These are phyloP conservation scores for Meredithiella fracta DNA, from an alignment of 2,329 filamentous ascomycete species.

Conservation along the genomic window DNA sequence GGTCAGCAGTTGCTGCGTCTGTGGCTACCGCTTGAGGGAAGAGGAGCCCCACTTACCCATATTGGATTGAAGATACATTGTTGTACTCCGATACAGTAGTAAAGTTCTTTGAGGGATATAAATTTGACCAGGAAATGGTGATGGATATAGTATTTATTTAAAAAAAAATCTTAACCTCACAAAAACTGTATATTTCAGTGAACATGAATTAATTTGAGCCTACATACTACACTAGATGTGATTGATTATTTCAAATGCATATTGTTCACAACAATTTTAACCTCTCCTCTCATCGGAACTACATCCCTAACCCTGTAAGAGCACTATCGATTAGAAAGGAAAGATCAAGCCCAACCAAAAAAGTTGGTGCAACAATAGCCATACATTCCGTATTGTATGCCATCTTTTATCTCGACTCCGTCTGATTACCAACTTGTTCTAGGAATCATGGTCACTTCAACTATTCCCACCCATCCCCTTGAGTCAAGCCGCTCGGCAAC, in stretches of 20 bases:
- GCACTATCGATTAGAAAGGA: background rate
- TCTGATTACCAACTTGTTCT: background rate
- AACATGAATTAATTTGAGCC: too few relatives aligned
- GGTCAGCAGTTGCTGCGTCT: background rate
- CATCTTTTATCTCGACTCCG: background rate
- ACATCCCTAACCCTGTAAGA: too few relatives aligned
- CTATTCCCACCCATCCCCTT: conserved; percentile 63
- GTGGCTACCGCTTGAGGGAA: background rate
- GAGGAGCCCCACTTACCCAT: background rate
- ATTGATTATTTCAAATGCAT: too few relatives aligned
- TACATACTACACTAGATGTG: too few relatives aligned
- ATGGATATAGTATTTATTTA: too few relatives aligned
- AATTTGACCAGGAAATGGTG: too few relatives aligned
- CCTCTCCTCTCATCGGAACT: too few relatives aligned
- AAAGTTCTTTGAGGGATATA: too few relatives aligned
- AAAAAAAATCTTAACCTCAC: too few relatives aligned
- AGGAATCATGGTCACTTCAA: conserved; percentile 17
- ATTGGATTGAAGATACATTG: background rate
- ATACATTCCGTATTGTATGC: background rate
- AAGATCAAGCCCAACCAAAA: background rate
- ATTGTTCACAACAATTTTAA: too few relatives aligned
- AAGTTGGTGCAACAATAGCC: background rate
- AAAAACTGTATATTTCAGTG: too few relatives aligned
- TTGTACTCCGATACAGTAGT: too few relatives aligned
- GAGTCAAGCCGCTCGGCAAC: conserved; percentile 82